Evolutionary conservation across 2,329 filamentous ascomycete genomes (phyloP), one percentile per base, ranked within the genome.

Genomic region (Phoma sp.): DNA sequence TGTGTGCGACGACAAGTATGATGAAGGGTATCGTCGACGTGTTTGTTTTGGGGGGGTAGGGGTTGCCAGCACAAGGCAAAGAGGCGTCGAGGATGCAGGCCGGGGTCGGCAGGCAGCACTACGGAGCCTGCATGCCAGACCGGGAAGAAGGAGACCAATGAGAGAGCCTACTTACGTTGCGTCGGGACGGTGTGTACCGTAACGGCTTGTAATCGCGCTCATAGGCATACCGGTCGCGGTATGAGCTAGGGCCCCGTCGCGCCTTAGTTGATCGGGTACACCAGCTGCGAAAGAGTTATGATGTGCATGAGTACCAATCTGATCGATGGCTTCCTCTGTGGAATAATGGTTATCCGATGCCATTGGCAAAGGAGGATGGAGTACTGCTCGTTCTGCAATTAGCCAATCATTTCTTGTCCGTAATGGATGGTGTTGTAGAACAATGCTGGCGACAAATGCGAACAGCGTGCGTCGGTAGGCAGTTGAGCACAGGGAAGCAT

Each of bases 111-210:
- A 74, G 70, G 71, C 71, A 73, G 61, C 72, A 73, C 69, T 61
- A 68, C 69, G 62, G 68, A 69, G 62, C 54, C 57, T 54, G 60
- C 59, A 69, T 68, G 67, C 66, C 69, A 66, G 61, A 56, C 62
- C 64, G 66, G 70, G 66, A 66, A 55, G 59, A 56, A 34, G 61
- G 42, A 56, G 53, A 56, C 72, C 72, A 80, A 80, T 75, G 71
- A 73, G 69, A 71, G 50, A 55, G 57, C 51, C 57, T 68, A 84
- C 83, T 80, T 82, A 85, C 83, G 77, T 78, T 73, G 78, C 74
- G 72, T 84, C 81, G 78, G 80, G 74, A 74, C 79, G 80, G 72
- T 78, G 78, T 74, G 80, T 66, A 68, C 77, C 76, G 77, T 81
- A 84, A 75, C 80, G 78, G 75, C 64, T 60, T 60, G 79, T 68